A percentile compares a stretch with the other conserved stretches of the same genome.
These are phyloP conservation scores for Teratosphaeria pseudoeucalypti DNA, from an alignment of 2,329 filamentous ascomycete genomes.

Conservation along the genomic window DNA sequence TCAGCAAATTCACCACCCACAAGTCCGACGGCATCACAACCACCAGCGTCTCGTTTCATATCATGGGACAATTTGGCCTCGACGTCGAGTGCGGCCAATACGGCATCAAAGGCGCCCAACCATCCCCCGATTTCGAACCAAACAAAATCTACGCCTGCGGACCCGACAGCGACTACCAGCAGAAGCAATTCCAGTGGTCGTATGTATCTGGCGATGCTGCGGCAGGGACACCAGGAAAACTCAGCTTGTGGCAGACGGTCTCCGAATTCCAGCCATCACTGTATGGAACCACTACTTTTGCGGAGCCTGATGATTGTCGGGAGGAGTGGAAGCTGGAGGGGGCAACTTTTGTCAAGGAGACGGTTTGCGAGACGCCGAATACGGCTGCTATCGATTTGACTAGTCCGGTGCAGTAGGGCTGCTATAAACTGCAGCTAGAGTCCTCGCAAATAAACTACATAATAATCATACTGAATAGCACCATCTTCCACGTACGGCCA, in stretches of 20 bases:
- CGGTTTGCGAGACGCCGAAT: neutral
- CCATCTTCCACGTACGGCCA: slow-evolving; percentile 3
- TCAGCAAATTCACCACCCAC: neutral
- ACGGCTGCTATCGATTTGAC: neutral
- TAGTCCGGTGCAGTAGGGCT: neutral
- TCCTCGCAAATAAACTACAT: neutral
- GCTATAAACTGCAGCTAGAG: neutral
- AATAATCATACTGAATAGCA: neutral
- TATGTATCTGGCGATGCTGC: neutral
- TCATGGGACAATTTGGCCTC: neutral
- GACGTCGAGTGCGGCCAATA: neutral
- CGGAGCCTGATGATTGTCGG: neutral
- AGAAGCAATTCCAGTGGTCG: neutral
- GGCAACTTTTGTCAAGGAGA: neutral
- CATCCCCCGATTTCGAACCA: neutral
- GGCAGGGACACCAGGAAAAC: neutral
- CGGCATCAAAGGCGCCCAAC: neutral
- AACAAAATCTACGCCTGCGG: neutral
- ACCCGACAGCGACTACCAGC: neutral
- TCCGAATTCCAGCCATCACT: neutral
- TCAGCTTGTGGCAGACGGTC: neutral
- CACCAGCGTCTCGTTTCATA: neutral
- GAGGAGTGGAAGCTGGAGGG: neutral
- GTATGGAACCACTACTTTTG: neutral
- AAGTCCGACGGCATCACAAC: neutral